Evolutionary conservation across 768 basidiomycete genomes (phyloP).

Genomic region (Rhodotorula diobovata): DNA sequence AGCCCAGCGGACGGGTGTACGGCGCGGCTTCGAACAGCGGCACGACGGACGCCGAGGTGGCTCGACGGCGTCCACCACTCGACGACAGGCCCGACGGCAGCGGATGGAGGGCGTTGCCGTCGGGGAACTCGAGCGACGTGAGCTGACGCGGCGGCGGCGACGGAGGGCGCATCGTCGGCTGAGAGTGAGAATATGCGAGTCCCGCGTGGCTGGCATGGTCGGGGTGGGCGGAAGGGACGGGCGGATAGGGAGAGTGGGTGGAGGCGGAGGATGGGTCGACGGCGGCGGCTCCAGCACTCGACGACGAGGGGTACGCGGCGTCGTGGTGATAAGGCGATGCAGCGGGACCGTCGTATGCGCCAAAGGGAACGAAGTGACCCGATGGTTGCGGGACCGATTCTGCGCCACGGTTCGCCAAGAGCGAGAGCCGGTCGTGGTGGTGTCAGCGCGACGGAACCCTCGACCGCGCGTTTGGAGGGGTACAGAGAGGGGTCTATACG

Average conservation of each 20-base stretch:
- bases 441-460: too few relatives aligned
- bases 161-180: not conserved
- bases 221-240: not conserved
- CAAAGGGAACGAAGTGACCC: too few relatives aligned
- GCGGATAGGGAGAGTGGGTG: not conserved
- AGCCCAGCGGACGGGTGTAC: not conserved
- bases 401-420: too few relatives aligned
- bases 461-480: too few relatives aligned
- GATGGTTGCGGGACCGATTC: too few relatives aligned
- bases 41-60: not conserved
- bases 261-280: not conserved
- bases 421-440: too few relatives aligned
- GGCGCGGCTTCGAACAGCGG: not conserved
- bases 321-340: too few relatives aligned
- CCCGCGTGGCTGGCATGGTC: not conserved
- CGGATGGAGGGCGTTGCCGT: constrained; percentile 17
- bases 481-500: not conserved
- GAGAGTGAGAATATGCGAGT: not conserved
- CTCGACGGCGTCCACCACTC: not conserved
- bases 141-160: not conserved
- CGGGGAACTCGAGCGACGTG: not conserved
- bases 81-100: constrained; percentile 2
- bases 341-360: too few relatives aligned
- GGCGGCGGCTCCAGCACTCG: not conserved
- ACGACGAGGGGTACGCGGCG: not conserved